Base-by-base conservation (phyloP, 2,329 filamentous ascomycete species). In the Cladosporium colombiae region DNA sequence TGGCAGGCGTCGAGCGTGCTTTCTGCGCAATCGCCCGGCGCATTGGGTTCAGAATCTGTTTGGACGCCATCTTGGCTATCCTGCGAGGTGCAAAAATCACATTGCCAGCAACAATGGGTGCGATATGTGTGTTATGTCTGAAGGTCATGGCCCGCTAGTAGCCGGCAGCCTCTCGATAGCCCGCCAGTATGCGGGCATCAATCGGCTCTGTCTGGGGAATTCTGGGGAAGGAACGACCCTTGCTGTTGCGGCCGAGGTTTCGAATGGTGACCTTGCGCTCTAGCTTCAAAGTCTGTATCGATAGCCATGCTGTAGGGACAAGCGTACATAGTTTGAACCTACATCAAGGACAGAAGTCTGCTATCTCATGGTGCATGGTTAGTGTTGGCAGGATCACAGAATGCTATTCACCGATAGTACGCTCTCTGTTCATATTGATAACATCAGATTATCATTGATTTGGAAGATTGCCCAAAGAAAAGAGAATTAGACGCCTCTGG, bases 31-130 rank as follows among this genome's bases (percentile, higher is more conserved):
- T 4, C 23, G 50, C 35, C 37, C 61, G 33, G 11, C 49, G 61
- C 61, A 63, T 33, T 35, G 61, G 61, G 33, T 21, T 29, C 2
- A 63, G 5, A 18, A 63, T 16, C 8, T 63, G 61, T 29, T 56
- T 63, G 61, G 61, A 63, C 49, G 50, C 61, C 61, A 63, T 63
- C 23, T n/a, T 56, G 61, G 61, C 61, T 63, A 25, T 63, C 50
- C 61, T 21, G 50, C n/a, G 50, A 55, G 18, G 29, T 44, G n/a
- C 23, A 6, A 7, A 11, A 11, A 56, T 63, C 50, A 56, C 61
- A 63, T 63, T 46, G 3, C 50, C 21, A 31, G 46, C 25, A 13
- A 33, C 57, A 62, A 60, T 62, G 64, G 58, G 13, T 57, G 49
- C 31, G 6, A 56, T 37, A 14, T 23, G 52, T 46, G 64, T 46